Conservation (phyloP, 2,329 filamentous ascomycete species). For the Herpotrichia juniperi region DNA sequence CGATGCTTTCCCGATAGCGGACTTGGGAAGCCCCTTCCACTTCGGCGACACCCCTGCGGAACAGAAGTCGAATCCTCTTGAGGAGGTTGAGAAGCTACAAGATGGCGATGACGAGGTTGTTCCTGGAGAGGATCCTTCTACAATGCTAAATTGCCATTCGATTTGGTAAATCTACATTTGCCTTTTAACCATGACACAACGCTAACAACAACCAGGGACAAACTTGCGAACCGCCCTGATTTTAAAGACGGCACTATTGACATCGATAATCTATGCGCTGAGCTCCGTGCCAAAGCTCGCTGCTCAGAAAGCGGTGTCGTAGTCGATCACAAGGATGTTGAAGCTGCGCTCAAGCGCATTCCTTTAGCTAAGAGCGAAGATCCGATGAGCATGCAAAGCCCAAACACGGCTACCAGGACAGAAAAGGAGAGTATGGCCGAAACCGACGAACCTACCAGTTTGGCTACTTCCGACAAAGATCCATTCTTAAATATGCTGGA, state of each 20-base stretch:
- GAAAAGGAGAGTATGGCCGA: no score
- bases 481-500: no score
- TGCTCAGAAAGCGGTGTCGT: slow-evolving; percentile 91
- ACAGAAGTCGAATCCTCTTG: slow-evolving; percentile 70
- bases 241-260: slow-evolving; percentile 92
- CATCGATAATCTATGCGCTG: slow-evolving; percentile 88
- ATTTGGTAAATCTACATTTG: slow-evolving; percentile 75
- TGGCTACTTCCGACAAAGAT: no score
- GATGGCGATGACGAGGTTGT: slow-evolving; percentile 71
- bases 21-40: slow-evolving; percentile 84
- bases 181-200: neutral
- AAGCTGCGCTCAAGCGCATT: slow-evolving; percentile 60
- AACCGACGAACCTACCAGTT: no score
- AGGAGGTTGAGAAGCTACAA: slow-evolving; percentile 77
- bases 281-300: slow-evolving; percentile 93
- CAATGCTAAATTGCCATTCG: slow-evolving; percentile 83
- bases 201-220: slow-evolving; percentile 74
- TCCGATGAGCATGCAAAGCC: no score
- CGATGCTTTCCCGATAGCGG: slow-evolving; percentile 77
- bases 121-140: slow-evolving; percentile 63
- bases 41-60: slow-evolving; percentile 55
- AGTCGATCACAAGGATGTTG: slow-evolving; percentile 87
- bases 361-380: no score
- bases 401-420: no score
- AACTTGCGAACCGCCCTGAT: slow-evolving; percentile 82